Percentiles rank a stretch among this genome's conserved stretches.
These are phyloP conservation scores for Chalciporus sp. DNA, from an alignment of 1,284 basidiomycete genomes.

Conservation along the genomic window DNA sequence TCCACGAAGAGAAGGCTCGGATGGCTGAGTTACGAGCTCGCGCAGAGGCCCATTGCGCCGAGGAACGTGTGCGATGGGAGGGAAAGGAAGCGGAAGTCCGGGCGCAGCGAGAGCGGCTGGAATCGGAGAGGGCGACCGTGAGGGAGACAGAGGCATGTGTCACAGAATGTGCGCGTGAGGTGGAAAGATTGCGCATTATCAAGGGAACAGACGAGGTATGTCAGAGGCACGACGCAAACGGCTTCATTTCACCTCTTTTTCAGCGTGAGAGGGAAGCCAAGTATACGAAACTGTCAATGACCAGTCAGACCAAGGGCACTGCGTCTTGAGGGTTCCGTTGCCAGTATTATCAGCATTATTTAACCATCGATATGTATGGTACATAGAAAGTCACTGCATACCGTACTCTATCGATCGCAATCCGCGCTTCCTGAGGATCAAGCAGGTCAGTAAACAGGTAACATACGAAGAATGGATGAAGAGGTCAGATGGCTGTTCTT, in stretches of 20 bases:
- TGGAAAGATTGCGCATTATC: conserved; percentile 33
- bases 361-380: background rate
- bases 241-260: conserved; percentile 12
- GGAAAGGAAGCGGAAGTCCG: conserved; percentile 30
- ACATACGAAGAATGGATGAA: background rate
- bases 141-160: conserved; percentile 28
- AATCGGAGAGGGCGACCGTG: conserved; percentile 32
- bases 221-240: background rate
- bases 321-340: background rate
- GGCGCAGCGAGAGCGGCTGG: conserved; percentile 35
- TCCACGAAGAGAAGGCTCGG: conserved; percentile 30
- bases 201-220: conserved; percentile 37
- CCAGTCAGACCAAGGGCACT: conserved; percentile 11
- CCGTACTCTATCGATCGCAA: background rate
- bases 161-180: conserved; percentile 32
- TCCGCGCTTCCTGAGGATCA: conserved; percentile 2
- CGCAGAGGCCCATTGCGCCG: conserved; percentile 27
- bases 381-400: conserved; percentile 1
- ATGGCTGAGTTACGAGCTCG: conserved; percentile 27
- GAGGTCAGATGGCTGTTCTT: conserved; percentile 37
- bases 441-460: conserved; percentile 15
- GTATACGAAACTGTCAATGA: conserved; percentile 13
- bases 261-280: conserved; percentile 36
- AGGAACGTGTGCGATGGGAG: conserved; percentile 35
- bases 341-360: too few relatives aligned